These are phyloP conservation scores for Tulasnella sp. DNA, from an alignment of 768 basidiomycete species.

Conservation along the genomic window DNA sequence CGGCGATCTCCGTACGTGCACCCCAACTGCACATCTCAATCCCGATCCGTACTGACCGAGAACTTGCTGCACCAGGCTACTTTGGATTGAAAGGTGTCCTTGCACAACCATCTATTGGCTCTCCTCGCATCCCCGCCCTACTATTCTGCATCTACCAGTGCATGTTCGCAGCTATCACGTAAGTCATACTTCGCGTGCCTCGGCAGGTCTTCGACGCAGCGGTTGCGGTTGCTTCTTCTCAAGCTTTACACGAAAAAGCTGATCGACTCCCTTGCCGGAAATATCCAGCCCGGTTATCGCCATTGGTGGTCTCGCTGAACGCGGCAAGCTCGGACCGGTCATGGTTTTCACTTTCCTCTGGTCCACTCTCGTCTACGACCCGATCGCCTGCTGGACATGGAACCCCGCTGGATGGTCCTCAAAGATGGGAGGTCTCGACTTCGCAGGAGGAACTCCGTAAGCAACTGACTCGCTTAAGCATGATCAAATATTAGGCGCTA, in stretches of 20 bases:
- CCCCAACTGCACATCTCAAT: background rate
- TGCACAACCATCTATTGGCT: slow-evolving; percentile 62
- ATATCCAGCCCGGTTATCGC: slow-evolving; percentile 65
- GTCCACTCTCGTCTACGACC: slow-evolving; percentile 81
- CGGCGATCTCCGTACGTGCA: slow-evolving; percentile 64
- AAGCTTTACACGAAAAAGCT: background rate
- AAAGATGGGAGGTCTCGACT: slow-evolving; percentile 73
- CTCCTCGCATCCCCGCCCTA: slow-evolving; percentile 55
- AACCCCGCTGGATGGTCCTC: slow-evolving; percentile 67
- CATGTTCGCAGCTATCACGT: slow-evolving; percentile 88
- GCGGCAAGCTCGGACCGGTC: slow-evolving; percentile 70
- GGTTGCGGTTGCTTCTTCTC: too few relatives aligned
- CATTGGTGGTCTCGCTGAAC: slow-evolving; percentile 86
- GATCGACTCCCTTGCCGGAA: too few relatives aligned
- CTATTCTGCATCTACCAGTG: slow-evolving; percentile 77
- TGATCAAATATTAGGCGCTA: background rate
- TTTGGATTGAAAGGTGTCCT: slow-evolving; percentile 76
- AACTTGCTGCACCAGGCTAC: slow-evolving; percentile 39
- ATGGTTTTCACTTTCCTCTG: slow-evolving; percentile 86
- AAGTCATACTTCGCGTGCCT: slow-evolving; percentile 26
- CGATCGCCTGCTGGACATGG: slow-evolving; percentile 97
- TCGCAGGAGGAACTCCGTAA: slow-evolving; percentile 83
- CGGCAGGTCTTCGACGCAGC: too few relatives aligned
- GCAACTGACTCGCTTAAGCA: background rate
- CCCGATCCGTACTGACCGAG: background rate